Evolutionary conservation across 176 grass and related monocot genomes (phyloP), one percentile per base, ranked within the genome.

Genomic region (Lolium perenne): DNA sequence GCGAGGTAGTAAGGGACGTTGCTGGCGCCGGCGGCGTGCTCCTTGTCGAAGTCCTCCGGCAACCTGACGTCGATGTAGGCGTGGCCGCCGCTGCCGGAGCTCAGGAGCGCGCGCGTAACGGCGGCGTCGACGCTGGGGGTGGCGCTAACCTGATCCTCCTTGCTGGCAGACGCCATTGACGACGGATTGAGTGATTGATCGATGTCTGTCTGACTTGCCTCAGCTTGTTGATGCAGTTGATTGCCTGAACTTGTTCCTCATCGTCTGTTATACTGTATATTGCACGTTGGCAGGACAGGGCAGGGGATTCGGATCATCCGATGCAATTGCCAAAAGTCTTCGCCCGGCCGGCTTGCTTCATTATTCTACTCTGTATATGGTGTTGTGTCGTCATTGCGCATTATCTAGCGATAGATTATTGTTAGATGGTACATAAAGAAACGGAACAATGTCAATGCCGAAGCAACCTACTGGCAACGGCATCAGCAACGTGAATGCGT

Each of bases 1-100:
- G 64, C 40, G 20, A 79, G 65, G 55, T 88, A 88, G 81, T 84
- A 88, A 64, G 87, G 65, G 10, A 88, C 55, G 38, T 88, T 88
- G 54, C n/a, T 54, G 40, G 87, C 81, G 40, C 87, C 81, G 4
- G 65, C 64, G 5, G 87, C 87, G 1, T 88, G 87, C 1, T 21
- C 81, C 7, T 64, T 63, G 55, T 84, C 65, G 9, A 88, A 88
- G 66, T 88, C 87, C 81, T 63, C 81, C 29, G 1, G 65, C 65
- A 88, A 49, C 87, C 81, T 88, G 32, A 84, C 81, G 6, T 88
- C 81, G 0, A 88, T 49, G 6, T 84, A 88, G 10, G 10, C 20
- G 22, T 80, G 65, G 29, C 81, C 59, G 12, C 61, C 81, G 8
- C 75, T 6, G 25, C 25, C 81, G 9, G 87, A 84, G 87, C 16